Evolutionary conservation across 2,329 filamentous ascomycete genomes (phyloP).

Genomic region (Ceratocystis alfenasii): DNA sequence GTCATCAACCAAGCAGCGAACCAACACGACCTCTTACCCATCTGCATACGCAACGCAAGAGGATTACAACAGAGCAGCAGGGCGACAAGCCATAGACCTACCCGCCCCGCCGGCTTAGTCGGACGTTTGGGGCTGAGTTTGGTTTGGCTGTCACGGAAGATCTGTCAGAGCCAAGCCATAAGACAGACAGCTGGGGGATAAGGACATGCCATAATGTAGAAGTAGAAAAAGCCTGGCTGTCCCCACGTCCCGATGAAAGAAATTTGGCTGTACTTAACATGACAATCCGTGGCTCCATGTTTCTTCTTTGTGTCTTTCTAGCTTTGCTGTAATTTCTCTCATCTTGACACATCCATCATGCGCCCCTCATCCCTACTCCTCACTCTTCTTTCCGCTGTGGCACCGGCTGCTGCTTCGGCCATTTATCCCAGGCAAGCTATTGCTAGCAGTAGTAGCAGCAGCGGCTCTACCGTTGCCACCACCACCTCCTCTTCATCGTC

Average conservation of each 20-base stretch:
- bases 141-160: neutral
- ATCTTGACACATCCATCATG: conserved; percentile 6
- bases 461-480: conserved; percentile 10
- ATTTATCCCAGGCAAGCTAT: neutral
- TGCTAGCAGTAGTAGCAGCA: conserved; percentile 1
- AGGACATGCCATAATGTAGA: neutral
- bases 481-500: conserved; percentile 15
- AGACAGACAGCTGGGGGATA: neutral
- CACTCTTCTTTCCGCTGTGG: neutral
- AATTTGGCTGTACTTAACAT: neutral
- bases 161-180: neutral
- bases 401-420: neutral
- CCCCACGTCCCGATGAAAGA: neutral
- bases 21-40: neutral
- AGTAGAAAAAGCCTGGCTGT: neutral
- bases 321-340: neutral
- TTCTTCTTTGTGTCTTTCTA: neutral
- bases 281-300: neutral
- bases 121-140: conserved; percentile 7
- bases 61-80: neutral
- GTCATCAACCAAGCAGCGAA: neutral
- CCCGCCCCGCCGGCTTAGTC: neutral
- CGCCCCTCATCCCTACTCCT: conserved; percentile 9
- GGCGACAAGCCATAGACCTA: neutral
- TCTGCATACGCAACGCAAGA: neutral